Percentiles rank a stretch among this genome's conserved stretches.
Evolutionary conservation across 2,329 filamentous ascomycete genomes (phyloP).

Genomic region (Aureobasidium musti): DNA sequence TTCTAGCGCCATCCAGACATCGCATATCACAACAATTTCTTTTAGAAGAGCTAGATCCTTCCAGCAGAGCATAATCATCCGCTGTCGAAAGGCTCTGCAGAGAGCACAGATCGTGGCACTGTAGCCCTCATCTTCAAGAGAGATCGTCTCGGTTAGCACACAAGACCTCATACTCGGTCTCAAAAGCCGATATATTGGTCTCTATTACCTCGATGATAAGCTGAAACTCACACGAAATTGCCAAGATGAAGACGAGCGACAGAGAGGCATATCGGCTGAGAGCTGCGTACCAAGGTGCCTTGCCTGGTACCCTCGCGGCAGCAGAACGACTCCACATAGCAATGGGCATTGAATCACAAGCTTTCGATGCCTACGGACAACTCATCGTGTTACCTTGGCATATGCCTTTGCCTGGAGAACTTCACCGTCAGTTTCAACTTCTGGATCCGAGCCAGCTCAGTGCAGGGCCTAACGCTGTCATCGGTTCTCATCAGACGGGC

Average conservation of each 20-base stretch:
- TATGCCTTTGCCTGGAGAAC: slow-evolving; percentile 3
- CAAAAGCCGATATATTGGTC: background rate
- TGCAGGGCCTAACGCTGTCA: background rate
- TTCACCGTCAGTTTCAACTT: background rate
- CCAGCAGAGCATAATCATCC: background rate
- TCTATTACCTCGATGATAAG: background rate
- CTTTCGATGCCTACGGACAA: background rate
- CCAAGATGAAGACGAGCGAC: background rate
- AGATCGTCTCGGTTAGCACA: background rate
- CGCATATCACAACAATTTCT: background rate
- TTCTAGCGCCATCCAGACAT: background rate
- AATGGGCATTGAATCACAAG: background rate
- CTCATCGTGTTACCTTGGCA: slow-evolving; percentile 5
- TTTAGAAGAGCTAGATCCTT: background rate
- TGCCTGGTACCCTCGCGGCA: background rate
- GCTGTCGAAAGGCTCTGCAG: too few species aligned
- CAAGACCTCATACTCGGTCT: background rate
- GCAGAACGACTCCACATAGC: background rate
- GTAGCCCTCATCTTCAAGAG: background rate
- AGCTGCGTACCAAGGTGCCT: background rate
- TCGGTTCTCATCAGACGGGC: background rate
- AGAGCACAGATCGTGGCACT: background rate
- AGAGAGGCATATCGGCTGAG: background rate
- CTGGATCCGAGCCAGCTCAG: background rate
- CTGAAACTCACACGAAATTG: background rate